Evolutionary conservation across 2,329 filamentous ascomycete species (phyloP).

Genomic region (Sporothrix mexicana): DNA sequence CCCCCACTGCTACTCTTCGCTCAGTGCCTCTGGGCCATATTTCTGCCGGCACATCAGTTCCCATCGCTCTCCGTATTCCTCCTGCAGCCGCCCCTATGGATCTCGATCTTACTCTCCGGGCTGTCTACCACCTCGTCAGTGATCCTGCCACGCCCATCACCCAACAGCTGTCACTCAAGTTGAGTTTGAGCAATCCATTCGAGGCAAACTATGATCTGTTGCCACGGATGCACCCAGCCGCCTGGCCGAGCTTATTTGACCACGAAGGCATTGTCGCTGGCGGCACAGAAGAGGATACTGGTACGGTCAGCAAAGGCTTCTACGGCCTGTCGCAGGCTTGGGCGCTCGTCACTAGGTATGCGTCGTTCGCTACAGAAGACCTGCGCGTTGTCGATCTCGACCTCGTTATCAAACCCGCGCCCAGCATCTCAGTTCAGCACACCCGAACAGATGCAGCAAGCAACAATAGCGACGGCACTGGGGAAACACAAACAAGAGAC

Average conservation of each 20-base stretch:
- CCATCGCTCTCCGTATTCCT: slow-evolving; percentile 56
- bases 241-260: slow-evolving; percentile 89
- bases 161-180: slow-evolving; percentile 70
- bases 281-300: slow-evolving; percentile 5
- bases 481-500: neutral
- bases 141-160: slow-evolving; percentile 82
- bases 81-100: slow-evolving; percentile 57
- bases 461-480: slow-evolving; percentile 41
- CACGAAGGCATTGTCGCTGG: slow-evolving; percentile 55
- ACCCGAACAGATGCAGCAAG: slow-evolving; percentile 50
- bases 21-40: slow-evolving; percentile 57
- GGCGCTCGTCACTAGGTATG: slow-evolving; percentile 74
- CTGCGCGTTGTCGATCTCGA: slow-evolving; percentile 68
- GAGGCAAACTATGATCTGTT: slow-evolving; percentile 89
- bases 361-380: slow-evolving; percentile 78
- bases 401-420: slow-evolving; percentile 54
- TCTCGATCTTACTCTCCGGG: slow-evolving; percentile 73
- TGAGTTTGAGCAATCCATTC: slow-evolving; percentile 82
- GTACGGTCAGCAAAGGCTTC: slow-evolving; percentile 41
- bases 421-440: slow-evolving; percentile 65
- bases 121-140: slow-evolving; percentile 77
- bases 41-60: slow-evolving; percentile 51
- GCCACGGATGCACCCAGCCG: slow-evolving; percentile 75
- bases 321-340: slow-evolving; percentile 79
- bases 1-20: slow-evolving; percentile 45